Evolutionary conservation across 1,284 basidiomycete genomes (phyloP).

Genomic region (Puccinia hordei): DNA sequence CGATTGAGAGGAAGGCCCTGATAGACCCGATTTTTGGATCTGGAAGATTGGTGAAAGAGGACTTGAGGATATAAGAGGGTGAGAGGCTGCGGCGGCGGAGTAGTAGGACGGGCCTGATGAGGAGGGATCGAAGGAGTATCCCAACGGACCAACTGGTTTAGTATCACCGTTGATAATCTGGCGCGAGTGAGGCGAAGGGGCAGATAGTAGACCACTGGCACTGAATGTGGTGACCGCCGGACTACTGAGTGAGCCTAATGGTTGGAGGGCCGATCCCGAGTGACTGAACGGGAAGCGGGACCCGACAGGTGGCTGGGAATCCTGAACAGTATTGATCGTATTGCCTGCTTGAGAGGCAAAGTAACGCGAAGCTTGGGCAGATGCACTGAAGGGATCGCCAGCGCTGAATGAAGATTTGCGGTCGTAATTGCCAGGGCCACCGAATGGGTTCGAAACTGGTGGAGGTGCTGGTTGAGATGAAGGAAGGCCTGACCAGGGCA

Average conservation of each 20-base stretch:
- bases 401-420: conserved; percentile 50
- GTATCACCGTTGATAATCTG: conserved; percentile 5
- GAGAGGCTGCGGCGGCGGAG: not conserved
- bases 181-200: conserved; percentile 30
- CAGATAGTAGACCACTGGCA: conserved; percentile 38
- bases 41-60: conserved; percentile 26
- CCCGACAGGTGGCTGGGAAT: not conserved
- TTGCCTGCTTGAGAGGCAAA: conserved; percentile 37
- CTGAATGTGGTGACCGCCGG: conserved; percentile 47
- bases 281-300: conserved; percentile 47
- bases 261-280: conserved; percentile 24
- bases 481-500: conserved; percentile 19
- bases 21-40: conserved; percentile 30
- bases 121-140: conserved; percentile 36
- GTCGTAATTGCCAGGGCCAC: not conserved
- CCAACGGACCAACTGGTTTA: not conserved
- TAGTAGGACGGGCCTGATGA: not conserved
- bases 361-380: conserved; percentile 45
- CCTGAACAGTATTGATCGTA: not conserved
- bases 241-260: conserved; percentile 36
- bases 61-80: conserved; percentile 8
- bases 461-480: not conserved
- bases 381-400: conserved; percentile 50
- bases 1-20: conserved; percentile 52
- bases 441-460: not conserved